These are phyloP conservation scores for Eucalyptus cloeziana DNA, from an alignment of 345 rosid genomes.

Conservation along the genomic window DNA sequence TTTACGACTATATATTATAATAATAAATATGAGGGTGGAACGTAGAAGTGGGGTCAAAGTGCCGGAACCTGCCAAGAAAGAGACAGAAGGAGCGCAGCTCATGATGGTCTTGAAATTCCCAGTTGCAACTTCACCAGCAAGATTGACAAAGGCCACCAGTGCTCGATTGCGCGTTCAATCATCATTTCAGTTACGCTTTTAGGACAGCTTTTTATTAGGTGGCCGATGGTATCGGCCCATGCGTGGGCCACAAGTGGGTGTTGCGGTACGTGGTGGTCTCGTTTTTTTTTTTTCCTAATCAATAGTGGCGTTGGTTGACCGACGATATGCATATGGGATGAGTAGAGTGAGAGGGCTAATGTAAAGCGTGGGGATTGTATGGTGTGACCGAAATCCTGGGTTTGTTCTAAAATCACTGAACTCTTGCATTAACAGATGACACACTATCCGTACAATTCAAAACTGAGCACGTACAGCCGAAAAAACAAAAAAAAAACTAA, in stretches of 20 bases:
- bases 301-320: background rate
- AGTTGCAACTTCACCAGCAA: background rate
- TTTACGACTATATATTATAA: background rate
- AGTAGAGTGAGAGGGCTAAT: background rate
- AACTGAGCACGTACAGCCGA: background rate
- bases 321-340: background rate
- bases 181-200: background rate
- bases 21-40: background rate
- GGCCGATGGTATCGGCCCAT: background rate
- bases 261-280: background rate
- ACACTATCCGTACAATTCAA: background rate
- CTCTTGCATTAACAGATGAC: background rate
- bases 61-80: background rate
- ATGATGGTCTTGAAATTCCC: background rate
- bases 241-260: background rate
- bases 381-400: background rate
- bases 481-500: too few species aligned
- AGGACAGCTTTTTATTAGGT: background rate
- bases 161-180: background rate
- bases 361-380: background rate
- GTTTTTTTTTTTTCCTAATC: too few species aligned
- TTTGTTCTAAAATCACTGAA: too few species aligned
- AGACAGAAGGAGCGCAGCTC: background rate
- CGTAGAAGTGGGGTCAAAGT: background rate
- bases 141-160: background rate